Conservation (phyloP, 2,329 filamentous ascomycete genomes). For the Diplodia intermedia region DNA sequence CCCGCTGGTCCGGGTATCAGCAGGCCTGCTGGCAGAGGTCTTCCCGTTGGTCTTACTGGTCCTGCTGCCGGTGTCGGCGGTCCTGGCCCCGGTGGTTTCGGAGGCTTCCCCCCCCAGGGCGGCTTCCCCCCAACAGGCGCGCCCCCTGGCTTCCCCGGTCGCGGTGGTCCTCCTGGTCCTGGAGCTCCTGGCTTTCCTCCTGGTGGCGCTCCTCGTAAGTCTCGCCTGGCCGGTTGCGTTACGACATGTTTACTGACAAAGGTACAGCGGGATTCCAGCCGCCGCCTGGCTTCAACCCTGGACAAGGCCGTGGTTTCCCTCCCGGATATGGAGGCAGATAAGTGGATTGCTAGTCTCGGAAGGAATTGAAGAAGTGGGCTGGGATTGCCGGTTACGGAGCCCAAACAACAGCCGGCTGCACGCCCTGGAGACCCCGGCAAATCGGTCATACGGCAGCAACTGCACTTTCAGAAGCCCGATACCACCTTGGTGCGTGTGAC, state of each 20-base stretch:
- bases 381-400: not conserved
- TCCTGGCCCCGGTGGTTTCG: conserved; percentile 68
- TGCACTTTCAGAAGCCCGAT: conserved; percentile 11
- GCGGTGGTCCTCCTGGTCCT: conserved; percentile 48
- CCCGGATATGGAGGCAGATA: conserved; percentile 41
- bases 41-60: conserved; percentile 82
- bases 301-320: conserved; percentile 57
- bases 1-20: conserved; percentile 87
- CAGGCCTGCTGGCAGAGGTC: conserved; percentile 86
- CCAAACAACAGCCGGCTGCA: conserved; percentile 1
- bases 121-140: conserved; percentile 58
- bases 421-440: not conserved
- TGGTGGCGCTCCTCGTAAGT: conserved; percentile 50
- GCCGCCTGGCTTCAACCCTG: conserved; percentile 76
- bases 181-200: conserved; percentile 37
- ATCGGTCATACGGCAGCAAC: not conserved
- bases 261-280: conserved; percentile 45
- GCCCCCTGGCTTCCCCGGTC: conserved; percentile 38
- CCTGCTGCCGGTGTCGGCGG: conserved; percentile 88
- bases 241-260: conserved; percentile 30
- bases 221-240: not conserved
- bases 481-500: conserved; percentile 1
- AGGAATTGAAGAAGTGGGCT: conserved; percentile 1
- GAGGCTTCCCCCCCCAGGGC: conserved; percentile 59
- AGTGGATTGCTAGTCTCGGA: not conserved